Percentiles rank a stretch among this genome's conserved stretches.
Evolutionary conservation across 2,329 filamentous ascomycete genomes (phyloP).

Genomic region (Mollisia scopiformis): DNA sequence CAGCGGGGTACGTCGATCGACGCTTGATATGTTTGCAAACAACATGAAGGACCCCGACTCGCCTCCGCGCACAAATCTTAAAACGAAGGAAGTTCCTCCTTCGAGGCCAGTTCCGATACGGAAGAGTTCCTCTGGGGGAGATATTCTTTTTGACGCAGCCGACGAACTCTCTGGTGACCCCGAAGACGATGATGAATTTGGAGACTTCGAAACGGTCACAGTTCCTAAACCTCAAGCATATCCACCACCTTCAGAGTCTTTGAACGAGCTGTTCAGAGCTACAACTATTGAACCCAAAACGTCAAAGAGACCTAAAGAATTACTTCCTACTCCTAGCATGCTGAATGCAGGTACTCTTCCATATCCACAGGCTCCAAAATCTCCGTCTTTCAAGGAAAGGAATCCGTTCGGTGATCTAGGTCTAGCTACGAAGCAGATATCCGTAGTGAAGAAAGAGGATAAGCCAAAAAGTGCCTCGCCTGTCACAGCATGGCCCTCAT

Average conservation of each 20-base stretch:
- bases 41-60: conserved; percentile 20
- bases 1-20: conserved; percentile 27
- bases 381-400: conserved; percentile 55
- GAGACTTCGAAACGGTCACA: conserved; percentile 66
- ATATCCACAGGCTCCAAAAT: conserved; percentile 53
- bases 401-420: conserved; percentile 55
- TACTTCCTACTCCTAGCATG: conserved; percentile 36
- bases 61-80: conserved; percentile 6
- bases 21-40: conserved; percentile 31
- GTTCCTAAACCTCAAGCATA: conserved; percentile 13
- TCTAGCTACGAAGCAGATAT: conserved; percentile 46
- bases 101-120: conserved; percentile 11
- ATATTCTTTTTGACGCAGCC: conserved; percentile 40
- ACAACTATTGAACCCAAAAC: conserved; percentile 34
- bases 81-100: conserved; percentile 7
- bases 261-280: conserved; percentile 38
- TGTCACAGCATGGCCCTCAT: conserved; percentile 36
- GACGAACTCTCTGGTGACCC: conserved; percentile 39
- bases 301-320: conserved; percentile 38
- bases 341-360: conserved; percentile 32
- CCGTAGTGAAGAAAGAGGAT: conserved; percentile 37
- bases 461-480: conserved; percentile 37
- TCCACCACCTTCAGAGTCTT: conserved; percentile 20
- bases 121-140: conserved; percentile 25
- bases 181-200: conserved; percentile 65